A percentile compares a stretch with the other conserved stretches of the same genome.
These are phyloP conservation scores for Halophytophthora polymorphica DNA, from an alignment of 352 stramenopile genomes.

Conservation along the genomic window DNA sequence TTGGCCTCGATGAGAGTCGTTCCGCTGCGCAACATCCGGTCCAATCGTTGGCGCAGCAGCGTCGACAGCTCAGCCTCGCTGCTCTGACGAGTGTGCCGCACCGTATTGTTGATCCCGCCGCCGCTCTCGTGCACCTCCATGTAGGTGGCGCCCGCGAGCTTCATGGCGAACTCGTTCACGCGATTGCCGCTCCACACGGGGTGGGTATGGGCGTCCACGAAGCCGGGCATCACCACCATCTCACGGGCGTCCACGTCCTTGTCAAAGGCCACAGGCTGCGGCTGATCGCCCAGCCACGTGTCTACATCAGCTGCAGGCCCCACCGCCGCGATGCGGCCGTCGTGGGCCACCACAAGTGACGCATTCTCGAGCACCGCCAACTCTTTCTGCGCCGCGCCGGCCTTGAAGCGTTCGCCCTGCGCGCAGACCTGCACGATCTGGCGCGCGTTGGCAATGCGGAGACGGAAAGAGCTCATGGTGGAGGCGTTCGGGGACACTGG, in stretches of 20 bases:
- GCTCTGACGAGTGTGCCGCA: constrained; percentile 64
- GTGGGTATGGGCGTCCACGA: constrained; percentile 84
- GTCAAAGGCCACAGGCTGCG: constrained; percentile 66
- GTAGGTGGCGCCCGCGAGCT: constrained; percentile 81
- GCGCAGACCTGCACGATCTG: constrained; percentile 77
- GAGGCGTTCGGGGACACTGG: not conserved
- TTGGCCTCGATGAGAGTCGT: constrained; percentile 83
- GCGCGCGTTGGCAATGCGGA: constrained; percentile 57
- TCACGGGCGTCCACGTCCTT: constrained; percentile 65
- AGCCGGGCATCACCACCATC: constrained; percentile 68
- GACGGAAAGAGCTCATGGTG: constrained; percentile 68
- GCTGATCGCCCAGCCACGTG: constrained; percentile 48
- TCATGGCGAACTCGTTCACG: constrained; percentile 87
- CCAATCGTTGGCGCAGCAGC: constrained; percentile 50
- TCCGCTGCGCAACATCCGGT: constrained; percentile 71
- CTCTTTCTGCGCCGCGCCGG: constrained; percentile 55
- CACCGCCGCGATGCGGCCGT: constrained; percentile 62
- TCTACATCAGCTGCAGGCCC: constrained; percentile 54
- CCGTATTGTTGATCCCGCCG: constrained; percentile 78
- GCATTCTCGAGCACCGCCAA: constrained; percentile 57
- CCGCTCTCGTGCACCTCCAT: constrained; percentile 80
- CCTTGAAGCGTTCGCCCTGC: constrained; percentile 61
- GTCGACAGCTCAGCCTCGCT: constrained; percentile 56
- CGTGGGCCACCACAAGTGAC: constrained; percentile 50
- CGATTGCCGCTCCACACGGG: constrained; percentile 83